Percentiles rank a stretch among this genome's conserved stretches.
Evolutionary conservation across 805 yeast species (phyloP).

Genomic region (Spathaspora hagerdaliae): DNA sequence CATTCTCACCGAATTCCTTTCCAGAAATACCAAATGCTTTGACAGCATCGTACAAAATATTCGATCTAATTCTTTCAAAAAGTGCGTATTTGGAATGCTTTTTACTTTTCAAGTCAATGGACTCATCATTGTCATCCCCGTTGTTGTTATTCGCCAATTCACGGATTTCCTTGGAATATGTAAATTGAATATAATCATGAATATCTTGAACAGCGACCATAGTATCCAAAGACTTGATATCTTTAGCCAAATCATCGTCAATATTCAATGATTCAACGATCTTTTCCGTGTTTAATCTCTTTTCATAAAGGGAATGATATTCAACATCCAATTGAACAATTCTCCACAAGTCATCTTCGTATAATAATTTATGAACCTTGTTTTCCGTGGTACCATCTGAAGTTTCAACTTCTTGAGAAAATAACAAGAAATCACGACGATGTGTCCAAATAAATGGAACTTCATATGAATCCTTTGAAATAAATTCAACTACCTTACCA

Average conservation of each 20-base stretch:
- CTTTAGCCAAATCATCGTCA: conserved; percentile 55
- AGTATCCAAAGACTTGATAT: conserved; percentile 51
- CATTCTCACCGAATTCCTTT: conserved; percentile 77
- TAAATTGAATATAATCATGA: conserved; percentile 76
- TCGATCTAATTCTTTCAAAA: conserved; percentile 63
- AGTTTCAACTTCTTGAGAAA: conserved; percentile 44
- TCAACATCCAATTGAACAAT: conserved; percentile 83
- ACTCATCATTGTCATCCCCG: conserved; percentile 10
- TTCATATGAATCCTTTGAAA: conserved; percentile 76
- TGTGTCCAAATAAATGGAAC: conserved; percentile 96
- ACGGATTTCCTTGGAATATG: conserved; percentile 56
- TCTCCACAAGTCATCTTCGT: conserved; percentile 90
- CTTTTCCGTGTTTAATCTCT: conserved; percentile 58
- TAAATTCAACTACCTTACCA: conserved; percentile 62
- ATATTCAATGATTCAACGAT: conserved; percentile 51
- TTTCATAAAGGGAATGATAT: conserved; percentile 78
- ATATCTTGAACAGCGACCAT: conserved; percentile 85
- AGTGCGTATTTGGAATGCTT: conserved; percentile 58
- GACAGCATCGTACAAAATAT: conserved; percentile 63
- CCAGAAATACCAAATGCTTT: conserved; percentile 74
- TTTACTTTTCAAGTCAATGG: conserved; percentile 22
- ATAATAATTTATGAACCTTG: conserved; percentile 49
- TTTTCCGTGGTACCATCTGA: conserved; percentile 33
- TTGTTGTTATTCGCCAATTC: conserved; percentile 30
- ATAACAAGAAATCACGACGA: conserved; percentile 81